Evolutionary conservation across 2,329 filamentous ascomycete genomes (phyloP), one percentile per base, ranked within the genome.

Genomic region (Arthrobotrys sinensis): DNA sequence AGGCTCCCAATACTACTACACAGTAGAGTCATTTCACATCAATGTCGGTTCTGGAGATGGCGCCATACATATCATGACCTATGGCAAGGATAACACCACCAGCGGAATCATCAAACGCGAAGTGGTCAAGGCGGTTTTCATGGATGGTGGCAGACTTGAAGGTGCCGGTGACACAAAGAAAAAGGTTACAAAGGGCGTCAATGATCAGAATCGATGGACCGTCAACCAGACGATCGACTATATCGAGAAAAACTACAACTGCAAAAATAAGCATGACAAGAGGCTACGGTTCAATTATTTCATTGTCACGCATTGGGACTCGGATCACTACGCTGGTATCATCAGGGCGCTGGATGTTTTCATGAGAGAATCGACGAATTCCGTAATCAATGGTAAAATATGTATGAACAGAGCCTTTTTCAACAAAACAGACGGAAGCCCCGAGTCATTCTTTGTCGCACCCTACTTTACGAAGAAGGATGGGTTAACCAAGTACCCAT

Each of bases 221-320:
- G 10, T 55, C 50, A 36, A 55, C 10, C 28, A 12, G 11, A 52
- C 48, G 24, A 52, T 55, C 12, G 14, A 8, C 5, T 16, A 55
- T 12, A 57, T 57, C 34, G 38, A 46, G 10, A 14, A 14, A 19
- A 28, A 32, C 3, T 43, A 40, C 7, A 1, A 12, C n/a, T 57
- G 50, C 28, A 10, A 28, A 14, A 52, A 52, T 52, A 55, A 55
- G 14, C 50, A 34, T 55, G 50, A 32, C 28, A 24, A 19, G 7
- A 36, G 24, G 14, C 50, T 52, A 12, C 28, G 48, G 10, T 77
- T 80, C 50, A 64, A 76, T 24, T 19, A 21, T 5, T 38, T 80
- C 24, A 48, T 80, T 11, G 40, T 80, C n/a, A 78, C 76, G 2
- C 79, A 80, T 50, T 80, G 79, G 77, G 71, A 80, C 19, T 11